phyloP scores from a whole-genome alignment of 495 filamentous ascomycete species.

The Penicillium paradoxum region DNA sequence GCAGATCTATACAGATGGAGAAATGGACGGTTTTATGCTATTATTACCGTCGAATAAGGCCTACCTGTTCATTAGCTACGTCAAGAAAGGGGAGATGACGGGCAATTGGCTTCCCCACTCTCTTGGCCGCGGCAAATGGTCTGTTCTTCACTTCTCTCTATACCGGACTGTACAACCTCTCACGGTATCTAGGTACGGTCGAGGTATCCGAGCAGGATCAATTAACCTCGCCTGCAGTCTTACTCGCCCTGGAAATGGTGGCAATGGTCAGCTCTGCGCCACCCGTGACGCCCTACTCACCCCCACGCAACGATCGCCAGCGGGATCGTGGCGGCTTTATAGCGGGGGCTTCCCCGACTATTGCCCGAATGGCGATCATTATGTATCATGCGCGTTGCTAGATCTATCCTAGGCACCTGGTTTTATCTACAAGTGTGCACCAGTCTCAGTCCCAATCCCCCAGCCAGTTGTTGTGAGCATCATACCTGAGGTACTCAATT shows the following conservation, averaged over 20 bases:
- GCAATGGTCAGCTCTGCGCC: conserved; percentile 6
- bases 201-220: too few relatives aligned
- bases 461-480: conserved; percentile 1
- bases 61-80: too few relatives aligned
- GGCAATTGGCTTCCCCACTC: too few relatives aligned
- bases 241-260: conserved; percentile 17
- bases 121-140: too few relatives aligned
- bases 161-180: too few relatives aligned
- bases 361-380: conserved; percentile 7
- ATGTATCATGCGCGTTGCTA: conserved; percentile 30
- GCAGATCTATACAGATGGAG: too few relatives aligned
- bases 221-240: conserved; percentile 6
- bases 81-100: too few relatives aligned
- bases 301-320: conserved; percentile 11
- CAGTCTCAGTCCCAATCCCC: conserved; percentile 12
- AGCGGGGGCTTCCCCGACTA: not conserved
- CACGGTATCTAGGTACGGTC: too few relatives aligned
- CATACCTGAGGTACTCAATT: too few relatives aligned
- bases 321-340: conserved; percentile 15
- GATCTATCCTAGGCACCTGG: conserved; percentile 17
- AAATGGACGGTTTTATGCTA: too few relatives aligned
- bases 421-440: conserved; percentile 9
- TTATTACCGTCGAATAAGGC: too few relatives aligned
- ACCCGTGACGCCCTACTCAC: conserved; percentile 20
- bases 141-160: too few relatives aligned